Percentiles rank a stretch among this genome's conserved stretches.
Conservation (phyloP, 2,329 filamentous ascomycete genomes). For the Teratosphaeria epicoccoides region DNA sequence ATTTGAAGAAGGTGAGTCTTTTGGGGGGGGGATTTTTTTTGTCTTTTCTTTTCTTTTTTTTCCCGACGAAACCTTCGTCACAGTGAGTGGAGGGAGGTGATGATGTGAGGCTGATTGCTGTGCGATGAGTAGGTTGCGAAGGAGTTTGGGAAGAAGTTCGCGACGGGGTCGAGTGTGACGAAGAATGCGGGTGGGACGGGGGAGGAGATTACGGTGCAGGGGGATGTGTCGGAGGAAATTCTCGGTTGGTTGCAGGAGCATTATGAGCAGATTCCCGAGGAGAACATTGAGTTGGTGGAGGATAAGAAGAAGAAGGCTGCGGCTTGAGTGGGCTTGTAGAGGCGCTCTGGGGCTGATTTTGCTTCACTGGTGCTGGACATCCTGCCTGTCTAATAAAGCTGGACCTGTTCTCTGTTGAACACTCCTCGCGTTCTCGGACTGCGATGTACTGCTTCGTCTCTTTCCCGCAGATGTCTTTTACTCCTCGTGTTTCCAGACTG, state of each 20-base stretch:
- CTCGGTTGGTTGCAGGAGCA: constrained; percentile 82
- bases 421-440: too few species aligned
- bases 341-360: too few species aligned
- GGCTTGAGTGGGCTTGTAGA: too few species aligned
- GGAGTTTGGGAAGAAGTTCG: constrained; percentile 97
- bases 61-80: constrained; percentile 11
- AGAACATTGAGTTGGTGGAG: constrained; percentile 89
- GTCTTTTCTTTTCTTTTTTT: too few species aligned
- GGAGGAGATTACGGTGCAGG: constrained; percentile 96
- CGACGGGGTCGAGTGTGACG: constrained; percentile 84
- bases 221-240: constrained; percentile 90
- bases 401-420: too few species aligned
- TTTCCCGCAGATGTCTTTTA: too few species aligned
- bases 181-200: constrained; percentile 58
- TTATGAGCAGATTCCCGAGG: constrained; percentile 82
- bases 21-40: too few species aligned
- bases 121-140: constrained; percentile 45
- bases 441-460: too few species aligned
- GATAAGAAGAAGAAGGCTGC: constrained; percentile 81
- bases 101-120: not conserved
- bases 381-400: too few species aligned
- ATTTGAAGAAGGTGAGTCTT: constrained; percentile 72
- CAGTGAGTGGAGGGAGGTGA: too few species aligned
- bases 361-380: too few species aligned
- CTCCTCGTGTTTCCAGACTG: too few species aligned